Base-by-base conservation (phyloP, 179 eudicot species). In the Vitellaria paradoxa region DNA sequence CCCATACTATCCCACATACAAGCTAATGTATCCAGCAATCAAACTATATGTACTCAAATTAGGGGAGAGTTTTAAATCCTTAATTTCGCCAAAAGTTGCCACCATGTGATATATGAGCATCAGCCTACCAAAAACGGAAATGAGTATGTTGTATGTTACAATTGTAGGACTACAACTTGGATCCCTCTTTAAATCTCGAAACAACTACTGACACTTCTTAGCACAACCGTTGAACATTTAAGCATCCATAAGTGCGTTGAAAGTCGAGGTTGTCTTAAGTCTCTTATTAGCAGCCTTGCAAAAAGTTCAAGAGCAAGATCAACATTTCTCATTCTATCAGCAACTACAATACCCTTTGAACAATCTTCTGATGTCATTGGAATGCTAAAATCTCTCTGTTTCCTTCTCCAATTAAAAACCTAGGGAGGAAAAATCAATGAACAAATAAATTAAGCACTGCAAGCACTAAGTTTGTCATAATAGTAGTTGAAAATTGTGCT, bases 1-100 rank as follows among this genome's bases (percentile, higher is more conserved):
- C 85, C 99, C 99, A 96, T 91, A 24, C 80, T 69, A 75, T 96
- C 97, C 99, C 99, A 96, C 94, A 87, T 91, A 97, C 97, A 96
- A 69, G 96, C 93, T 91, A 18, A 96, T 40, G 78, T 96, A 96
- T 45, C 99, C 99, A 61, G 86, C 87, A 79, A 96, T 87, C 83
- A 96, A 79, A 69, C 88, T 89, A 81, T 86, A 96, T 24, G 99
- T 96, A 50, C 72, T 68, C 56, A 69, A 45, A 79, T 71, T 87
- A 37, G 98, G 97, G 55, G 79, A 70, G 61, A 96, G 82, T 62
- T 84, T 79, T 82, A 77, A 82, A 57, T 88, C 83, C 49, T 82
- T 72, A 57, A 93, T 82, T 78, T 88, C 93, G 71, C 78, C 82
- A 46, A 88, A 57, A 52, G 86, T 82, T 59, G 94, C 86, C 85